Evolutionary conservation across 2,329 filamentous ascomycete genomes (phyloP).

Genomic region (Coniochaeta ligniaria): DNA sequence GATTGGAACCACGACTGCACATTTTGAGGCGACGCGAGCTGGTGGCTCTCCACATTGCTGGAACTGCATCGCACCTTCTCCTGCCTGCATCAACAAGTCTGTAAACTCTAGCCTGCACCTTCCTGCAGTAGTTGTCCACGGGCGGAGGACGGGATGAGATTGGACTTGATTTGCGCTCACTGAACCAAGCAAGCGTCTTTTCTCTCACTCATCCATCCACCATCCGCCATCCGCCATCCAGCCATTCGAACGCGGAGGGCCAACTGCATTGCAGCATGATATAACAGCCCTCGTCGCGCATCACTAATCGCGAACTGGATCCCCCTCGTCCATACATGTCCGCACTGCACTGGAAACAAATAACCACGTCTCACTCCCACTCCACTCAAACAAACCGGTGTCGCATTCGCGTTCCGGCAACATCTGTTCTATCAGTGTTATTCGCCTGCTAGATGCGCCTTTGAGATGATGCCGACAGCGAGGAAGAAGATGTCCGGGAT

Average conservation of each 20-base stretch:
- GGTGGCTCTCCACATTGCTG: background rate
- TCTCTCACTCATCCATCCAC: background rate
- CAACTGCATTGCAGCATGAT: background rate
- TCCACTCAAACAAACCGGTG: background rate
- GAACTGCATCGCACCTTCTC: background rate
- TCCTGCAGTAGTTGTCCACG: background rate
- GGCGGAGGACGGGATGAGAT: background rate
- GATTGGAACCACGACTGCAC: slow-evolving; percentile 3
- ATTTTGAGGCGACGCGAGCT: background rate
- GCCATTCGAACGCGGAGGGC: background rate
- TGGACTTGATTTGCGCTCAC: background rate
- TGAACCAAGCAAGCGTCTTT: background rate
- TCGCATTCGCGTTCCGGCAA: background rate
- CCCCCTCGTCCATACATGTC: background rate
- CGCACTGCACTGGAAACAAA: background rate
- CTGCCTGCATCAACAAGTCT: background rate
- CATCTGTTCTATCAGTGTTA: background rate
- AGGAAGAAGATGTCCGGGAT: slow-evolving; percentile 27
- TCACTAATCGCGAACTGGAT: background rate
- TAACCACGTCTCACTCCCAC: background rate
- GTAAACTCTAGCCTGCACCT: background rate
- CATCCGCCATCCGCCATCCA: background rate
- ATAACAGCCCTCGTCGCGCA: background rate
- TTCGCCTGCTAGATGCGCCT: slow-evolving; percentile 9
- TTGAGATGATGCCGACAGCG: slow-evolving; percentile 21